Evolutionary conservation across 1,284 basidiomycete genomes (phyloP).

Genomic region (Marasmius oreades): DNA sequence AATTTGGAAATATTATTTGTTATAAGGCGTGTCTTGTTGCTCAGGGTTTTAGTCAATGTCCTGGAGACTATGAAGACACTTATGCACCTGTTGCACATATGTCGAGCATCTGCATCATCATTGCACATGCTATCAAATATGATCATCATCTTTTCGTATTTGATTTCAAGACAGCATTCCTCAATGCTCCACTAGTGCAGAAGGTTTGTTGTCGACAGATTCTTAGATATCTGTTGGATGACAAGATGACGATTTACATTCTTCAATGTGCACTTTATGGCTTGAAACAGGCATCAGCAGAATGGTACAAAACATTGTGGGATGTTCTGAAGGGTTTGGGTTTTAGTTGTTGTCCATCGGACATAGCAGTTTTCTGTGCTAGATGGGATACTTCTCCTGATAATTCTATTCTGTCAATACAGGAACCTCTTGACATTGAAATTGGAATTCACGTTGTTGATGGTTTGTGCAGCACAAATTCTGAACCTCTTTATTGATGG

Average conservation of each 20-base stretch:
- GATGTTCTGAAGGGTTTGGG: conserved; percentile 16
- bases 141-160: conserved; percentile 14
- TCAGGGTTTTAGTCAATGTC: conserved; percentile 16
- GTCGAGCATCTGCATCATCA: conserved; percentile 14
- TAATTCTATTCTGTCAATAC: conserved; percentile 5
- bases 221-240: conserved; percentile 17
- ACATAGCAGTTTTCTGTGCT: conserved; percentile 15
- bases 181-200: conserved; percentile 26
- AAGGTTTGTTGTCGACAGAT: conserved; percentile 29
- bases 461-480: background rate
- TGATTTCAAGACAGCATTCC: conserved; percentile 29
- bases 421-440: background rate
- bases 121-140: conserved; percentile 1
- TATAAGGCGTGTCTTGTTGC: conserved; percentile 17
- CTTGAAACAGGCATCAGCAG: conserved; percentile 26
- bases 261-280: conserved; percentile 23
- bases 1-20: conserved; percentile 9
- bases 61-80: conserved; percentile 14
- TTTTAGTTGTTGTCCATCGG: conserved; percentile 11
- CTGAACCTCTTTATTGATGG: background rate
- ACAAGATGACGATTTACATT: no score
- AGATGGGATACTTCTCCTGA: conserved; percentile 8
- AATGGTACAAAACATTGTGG: conserved; percentile 23
- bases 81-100: conserved; percentile 16
- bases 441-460: background rate